These are phyloP conservation scores for Penicillium psychrosexuale DNA, from an alignment of 2,329 filamentous ascomycete genomes.

Conservation along the genomic window DNA sequence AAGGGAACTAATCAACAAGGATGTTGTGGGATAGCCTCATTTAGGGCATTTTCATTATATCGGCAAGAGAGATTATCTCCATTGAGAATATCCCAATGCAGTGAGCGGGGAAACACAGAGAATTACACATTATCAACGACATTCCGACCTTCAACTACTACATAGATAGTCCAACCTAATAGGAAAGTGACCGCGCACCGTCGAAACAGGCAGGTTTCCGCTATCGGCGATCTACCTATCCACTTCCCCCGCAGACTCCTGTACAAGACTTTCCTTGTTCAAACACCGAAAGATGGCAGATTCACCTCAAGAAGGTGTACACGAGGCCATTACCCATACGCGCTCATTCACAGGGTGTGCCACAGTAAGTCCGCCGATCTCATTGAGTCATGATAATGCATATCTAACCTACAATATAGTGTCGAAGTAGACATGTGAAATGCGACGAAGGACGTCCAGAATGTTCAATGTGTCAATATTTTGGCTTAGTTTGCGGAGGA, in stretches of 20 bases:
- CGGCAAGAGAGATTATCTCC: background rate
- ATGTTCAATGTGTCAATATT: conserved; percentile 39
- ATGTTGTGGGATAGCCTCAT: too few species aligned
- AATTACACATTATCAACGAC: background rate
- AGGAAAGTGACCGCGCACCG: conserved; percentile 10
- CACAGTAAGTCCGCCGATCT: conserved; percentile 9
- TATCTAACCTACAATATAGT: conserved; percentile 21
- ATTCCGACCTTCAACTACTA: background rate
- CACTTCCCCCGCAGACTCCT: conserved; percentile 12
- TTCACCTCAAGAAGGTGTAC: background rate
- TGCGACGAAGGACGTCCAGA: conserved; percentile 45
- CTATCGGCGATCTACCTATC: conserved; percentile 13
- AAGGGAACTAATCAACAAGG: too few species aligned
- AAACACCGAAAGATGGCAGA: conserved; percentile 7
- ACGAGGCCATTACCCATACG: conserved; percentile 7
- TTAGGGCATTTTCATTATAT: too few species aligned
- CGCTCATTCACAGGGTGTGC: conserved; percentile 16
- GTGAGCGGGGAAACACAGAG: background rate
- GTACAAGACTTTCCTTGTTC: background rate
- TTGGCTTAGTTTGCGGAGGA: conserved; percentile 39
- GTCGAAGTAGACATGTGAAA: conserved; percentile 44
- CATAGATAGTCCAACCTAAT: background rate
- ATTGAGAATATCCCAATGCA: background rate
- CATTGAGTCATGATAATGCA: background rate
- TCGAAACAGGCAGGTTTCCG: conserved; percentile 12